Evolutionary conservation across 345 rosid genomes (phyloP).

Genomic region (Eucalyptus leucophloia): DNA sequence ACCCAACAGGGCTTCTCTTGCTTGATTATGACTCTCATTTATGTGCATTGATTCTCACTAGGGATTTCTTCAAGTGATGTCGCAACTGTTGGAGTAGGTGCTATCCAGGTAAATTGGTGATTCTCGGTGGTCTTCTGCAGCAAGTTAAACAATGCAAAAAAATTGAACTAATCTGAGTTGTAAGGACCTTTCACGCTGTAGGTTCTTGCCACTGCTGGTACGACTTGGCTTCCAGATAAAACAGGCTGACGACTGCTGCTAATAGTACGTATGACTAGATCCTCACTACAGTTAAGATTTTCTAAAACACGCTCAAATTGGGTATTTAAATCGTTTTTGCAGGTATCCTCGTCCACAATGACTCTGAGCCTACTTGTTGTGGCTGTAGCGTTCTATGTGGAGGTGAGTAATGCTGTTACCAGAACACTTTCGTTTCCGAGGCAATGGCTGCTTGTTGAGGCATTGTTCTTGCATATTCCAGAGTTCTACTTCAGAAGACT

Average conservation of each 20-base stretch:
- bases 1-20: background rate
- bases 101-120: slow-evolving; percentile 54
- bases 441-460: background rate
- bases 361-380: slow-evolving; percentile 57
- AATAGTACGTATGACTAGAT: slow-evolving; percentile 31
- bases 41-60: slow-evolving; percentile 4
- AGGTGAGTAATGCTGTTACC: slow-evolving; percentile 25
- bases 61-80: slow-evolving; percentile 60
- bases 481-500: slow-evolving; percentile 42
- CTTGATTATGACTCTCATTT: background rate
- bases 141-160: background rate
- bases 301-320: background rate
- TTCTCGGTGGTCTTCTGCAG: background rate
- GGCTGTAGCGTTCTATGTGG: slow-evolving; percentile 51
- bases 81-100: slow-evolving; percentile 76
- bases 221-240: slow-evolving; percentile 79
- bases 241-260: slow-evolving; percentile 84
- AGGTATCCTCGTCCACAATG: slow-evolving; percentile 83
- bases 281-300: background rate
- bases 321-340: background rate
- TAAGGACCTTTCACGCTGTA: slow-evolving; percentile 1
- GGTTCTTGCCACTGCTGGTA: slow-evolving; percentile 72
- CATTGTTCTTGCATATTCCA: slow-evolving; percentile 7
- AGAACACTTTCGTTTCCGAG: background rate
- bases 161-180: background rate